A percentile compares a stretch with the other conserved stretches of the same genome.
phyloP scores from a whole-genome alignment of 2,329 filamentous ascomycete genomes.

The Dactylella cylindrospora region DNA sequence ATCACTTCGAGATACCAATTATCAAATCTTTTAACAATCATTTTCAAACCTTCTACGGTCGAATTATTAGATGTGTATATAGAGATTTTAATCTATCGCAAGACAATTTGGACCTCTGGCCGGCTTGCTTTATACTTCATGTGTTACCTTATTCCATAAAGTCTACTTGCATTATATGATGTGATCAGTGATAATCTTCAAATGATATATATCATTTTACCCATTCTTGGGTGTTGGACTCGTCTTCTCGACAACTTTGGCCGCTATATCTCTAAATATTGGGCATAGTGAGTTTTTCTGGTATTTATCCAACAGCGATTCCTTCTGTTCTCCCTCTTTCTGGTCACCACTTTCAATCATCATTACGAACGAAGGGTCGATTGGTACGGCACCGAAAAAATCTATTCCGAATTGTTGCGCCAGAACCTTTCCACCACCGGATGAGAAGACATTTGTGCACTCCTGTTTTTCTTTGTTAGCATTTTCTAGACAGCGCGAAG shows the following conservation, averaged over 20 bases:
- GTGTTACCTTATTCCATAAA: not conserved
- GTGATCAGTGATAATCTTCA: not conserved
- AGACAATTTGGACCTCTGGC: constrained; percentile 10
- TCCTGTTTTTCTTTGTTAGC: constrained; percentile 58
- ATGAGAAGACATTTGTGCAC: constrained; percentile 90
- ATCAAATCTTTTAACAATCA: too few relatives aligned
- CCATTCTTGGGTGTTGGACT: constrained; percentile 1
- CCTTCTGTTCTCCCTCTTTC: constrained; percentile 53
- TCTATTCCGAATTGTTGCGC: constrained; percentile 78
- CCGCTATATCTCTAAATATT: constrained; percentile 67
- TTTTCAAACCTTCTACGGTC: too few relatives aligned
- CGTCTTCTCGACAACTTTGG: constrained; percentile 55
- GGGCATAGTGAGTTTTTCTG: constrained; percentile 68
- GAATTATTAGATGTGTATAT: constrained; percentile 39
- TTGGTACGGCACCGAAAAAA: constrained; percentile 83
- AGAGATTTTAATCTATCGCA: constrained; percentile 42
- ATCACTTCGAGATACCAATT: too few relatives aligned
- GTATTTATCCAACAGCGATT: constrained; percentile 71
- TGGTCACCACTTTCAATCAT: constrained; percentile 69
- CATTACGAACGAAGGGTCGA: constrained; percentile 88
- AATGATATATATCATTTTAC: not conserved
- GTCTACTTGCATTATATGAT: not conserved
- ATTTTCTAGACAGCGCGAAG: not conserved
- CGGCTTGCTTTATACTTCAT: not conserved
- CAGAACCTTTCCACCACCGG: constrained; percentile 87